phyloP scores from a whole-genome alignment of 352 stramenopile genomes.

The Halophytophthora batemanensis region DNA sequence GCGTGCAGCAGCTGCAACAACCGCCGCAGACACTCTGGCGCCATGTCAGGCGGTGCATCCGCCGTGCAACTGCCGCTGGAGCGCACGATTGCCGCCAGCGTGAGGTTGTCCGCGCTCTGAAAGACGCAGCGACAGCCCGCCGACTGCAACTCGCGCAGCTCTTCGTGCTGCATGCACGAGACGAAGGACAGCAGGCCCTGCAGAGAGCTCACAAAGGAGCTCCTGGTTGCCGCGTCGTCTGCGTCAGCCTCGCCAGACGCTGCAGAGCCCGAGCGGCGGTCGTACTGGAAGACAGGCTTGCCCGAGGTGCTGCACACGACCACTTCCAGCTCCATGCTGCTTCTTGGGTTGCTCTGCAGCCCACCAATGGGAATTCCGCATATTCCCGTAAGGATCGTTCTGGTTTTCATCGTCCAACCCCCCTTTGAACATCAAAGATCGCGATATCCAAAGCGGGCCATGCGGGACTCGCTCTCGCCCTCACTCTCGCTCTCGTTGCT shows the following conservation, averaged over 20 bases:
- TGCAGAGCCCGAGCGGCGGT: too few relatives aligned
- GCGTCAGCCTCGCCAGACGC: neutral
- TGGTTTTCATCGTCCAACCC: too few relatives aligned
- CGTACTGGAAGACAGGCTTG: constrained; percentile 44
- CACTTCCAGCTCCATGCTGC: constrained; percentile 37
- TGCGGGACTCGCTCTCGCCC: too few relatives aligned
- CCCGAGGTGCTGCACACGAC: constrained; percentile 41
- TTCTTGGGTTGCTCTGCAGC: too few relatives aligned
- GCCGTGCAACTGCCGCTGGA: constrained; percentile 1
- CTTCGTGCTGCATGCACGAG: constrained; percentile 47
- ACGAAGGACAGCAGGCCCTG: constrained; percentile 67
- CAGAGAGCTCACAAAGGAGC: constrained; percentile 59
- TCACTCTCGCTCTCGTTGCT: too few relatives aligned
- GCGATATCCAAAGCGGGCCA: too few relatives aligned
- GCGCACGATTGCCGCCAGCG: constrained; percentile 50
- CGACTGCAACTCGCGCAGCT: constrained; percentile 49
- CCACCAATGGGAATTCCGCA: too few relatives aligned
- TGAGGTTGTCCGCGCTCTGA: constrained; percentile 43
- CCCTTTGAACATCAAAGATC: too few relatives aligned
- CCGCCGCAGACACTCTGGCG: constrained; percentile 38
- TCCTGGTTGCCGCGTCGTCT: constrained; percentile 24
- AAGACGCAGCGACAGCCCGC: constrained; percentile 43
- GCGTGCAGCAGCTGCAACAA: constrained; percentile 46
- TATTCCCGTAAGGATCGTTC: too few relatives aligned
- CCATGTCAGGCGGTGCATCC: constrained; percentile 11